Evolutionary conservation across 1,139 yeast genomes (phyloP).

Genomic region (Scheffersomyces cryptocercus): DNA sequence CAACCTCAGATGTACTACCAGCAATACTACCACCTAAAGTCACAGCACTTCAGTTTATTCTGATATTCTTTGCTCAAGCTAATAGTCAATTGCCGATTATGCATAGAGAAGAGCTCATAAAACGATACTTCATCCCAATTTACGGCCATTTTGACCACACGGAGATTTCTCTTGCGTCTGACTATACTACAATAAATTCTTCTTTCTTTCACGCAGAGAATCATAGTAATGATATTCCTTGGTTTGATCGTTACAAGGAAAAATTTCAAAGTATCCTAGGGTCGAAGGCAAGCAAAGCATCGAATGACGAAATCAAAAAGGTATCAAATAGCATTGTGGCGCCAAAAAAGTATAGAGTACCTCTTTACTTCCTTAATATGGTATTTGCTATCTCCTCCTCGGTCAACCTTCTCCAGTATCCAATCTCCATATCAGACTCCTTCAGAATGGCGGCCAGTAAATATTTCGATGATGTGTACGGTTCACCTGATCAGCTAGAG

Average conservation of each 20-base stretch:
- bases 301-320: constrained; percentile 14
- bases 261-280: constrained; percentile 25
- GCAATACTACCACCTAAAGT: constrained; percentile 68
- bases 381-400: constrained; percentile 83
- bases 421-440: constrained; percentile 68
- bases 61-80: constrained; percentile 72
- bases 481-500: constrained; percentile 63
- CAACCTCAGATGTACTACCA: constrained; percentile 25
- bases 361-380: constrained; percentile 66
- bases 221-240: constrained; percentile 37
- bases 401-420: constrained; percentile 69
- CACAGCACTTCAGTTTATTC: constrained; percentile 68
- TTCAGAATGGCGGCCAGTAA: constrained; percentile 69
- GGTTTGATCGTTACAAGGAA: constrained; percentile 43
- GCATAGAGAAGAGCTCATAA: constrained; percentile 76
- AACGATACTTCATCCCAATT: constrained; percentile 68
- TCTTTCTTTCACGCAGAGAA: constrained; percentile 7
- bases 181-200: constrained; percentile 53
- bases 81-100: constrained; percentile 80
- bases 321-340: constrained; percentile 42
- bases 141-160: constrained; percentile 66
- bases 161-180: constrained; percentile 60
- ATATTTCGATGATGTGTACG: constrained; percentile 59
- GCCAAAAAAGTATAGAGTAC: constrained; percentile 44
- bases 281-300: constrained; percentile 2